Evolutionary conservation across 768 basidiomycete genomes (phyloP).

Genomic region (Mrakia gelida): DNA sequence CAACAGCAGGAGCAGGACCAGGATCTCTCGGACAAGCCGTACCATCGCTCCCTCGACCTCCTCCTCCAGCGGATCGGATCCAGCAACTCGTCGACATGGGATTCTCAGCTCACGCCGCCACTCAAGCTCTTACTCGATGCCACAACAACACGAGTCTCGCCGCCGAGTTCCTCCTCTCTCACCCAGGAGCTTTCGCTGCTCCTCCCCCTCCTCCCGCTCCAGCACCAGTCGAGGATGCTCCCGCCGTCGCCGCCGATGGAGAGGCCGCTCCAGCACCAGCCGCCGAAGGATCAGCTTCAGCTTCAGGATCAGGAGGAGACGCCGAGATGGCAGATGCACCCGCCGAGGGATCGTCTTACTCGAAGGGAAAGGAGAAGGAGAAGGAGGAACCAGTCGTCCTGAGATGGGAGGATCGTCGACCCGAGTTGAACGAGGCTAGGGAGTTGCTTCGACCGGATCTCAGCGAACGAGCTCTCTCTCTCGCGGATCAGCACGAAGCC

Average conservation of each 20-base stretch:
- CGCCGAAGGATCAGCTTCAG: background rate
- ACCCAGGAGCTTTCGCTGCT: conserved; percentile 63
- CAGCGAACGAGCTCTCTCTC: conserved; percentile 62
- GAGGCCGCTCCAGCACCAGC: background rate
- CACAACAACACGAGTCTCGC: conserved; percentile 86
- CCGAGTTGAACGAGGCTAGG: conserved; percentile 59
- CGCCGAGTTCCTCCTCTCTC: conserved; percentile 75
- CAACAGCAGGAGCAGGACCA: conserved; percentile 34
- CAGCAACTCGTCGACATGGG: conserved; percentile 92
- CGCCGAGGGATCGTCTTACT: background rate
- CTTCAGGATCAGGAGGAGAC: conserved; percentile 6
- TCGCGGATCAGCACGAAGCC: conserved; percentile 81
- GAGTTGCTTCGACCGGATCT: conserved; percentile 63
- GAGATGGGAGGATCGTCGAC: conserved; percentile 48
- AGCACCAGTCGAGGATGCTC: conserved; percentile 55
- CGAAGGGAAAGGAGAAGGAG: conserved; percentile 31
- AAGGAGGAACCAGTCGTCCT: background rate
- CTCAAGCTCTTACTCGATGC: conserved; percentile 73
- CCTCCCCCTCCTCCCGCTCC: conserved; percentile 38
- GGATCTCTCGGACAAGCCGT: conserved; percentile 41
- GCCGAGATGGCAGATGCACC: conserved; percentile 19
- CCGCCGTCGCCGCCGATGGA: conserved; percentile 31
- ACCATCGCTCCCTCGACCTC: conserved; percentile 38
- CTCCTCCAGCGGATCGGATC: conserved; percentile 59
- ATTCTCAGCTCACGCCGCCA: conserved; percentile 81